Base-by-base conservation (phyloP, 306 rosid genomes). In the Mimosa pudica region DNA sequence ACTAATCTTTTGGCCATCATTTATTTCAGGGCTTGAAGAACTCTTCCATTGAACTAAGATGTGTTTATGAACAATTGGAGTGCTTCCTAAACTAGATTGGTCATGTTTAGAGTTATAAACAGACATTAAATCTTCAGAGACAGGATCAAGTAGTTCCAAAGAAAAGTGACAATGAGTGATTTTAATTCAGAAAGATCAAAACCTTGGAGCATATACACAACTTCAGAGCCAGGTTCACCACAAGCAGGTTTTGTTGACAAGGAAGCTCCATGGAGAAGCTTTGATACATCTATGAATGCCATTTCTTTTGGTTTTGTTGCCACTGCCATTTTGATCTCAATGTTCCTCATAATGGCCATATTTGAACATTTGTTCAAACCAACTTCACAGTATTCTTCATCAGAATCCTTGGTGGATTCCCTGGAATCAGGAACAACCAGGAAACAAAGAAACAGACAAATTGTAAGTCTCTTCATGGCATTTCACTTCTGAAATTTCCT, bases 311-410 rank as follows among this genome's bases (percentile, higher is more conserved):
- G 98, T 33, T 92, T 94, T 85, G 98, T 94, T 84, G 98, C 98
- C 81, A 94, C 98, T 1, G 98, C 98, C 38, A 89, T 94, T 81
- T 83, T 94, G 92, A 84, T 94, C 70, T 92, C 98, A 32, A 94
- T 94, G 97, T 94, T 94, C 83, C 90, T 94, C 41, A 88, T 94
- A 82, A 94, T 94, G 97, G 98, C 98, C 80, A 90, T 94, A 36
- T 92, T 94, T 78, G 98, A 94, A 81, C 98, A 92, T 80, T 78
- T 94, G 64, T 92, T 94, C 63, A 89, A 88, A 85, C 98, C 97
- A 10, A 88, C 74, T n/a, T 83, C 91, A 62, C 75, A 91, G n/a
- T 89, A 74, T 75, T 86, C 97, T 48, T 79, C 92, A 2, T 84
- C 90, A 30, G 84, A 79, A 81, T 84, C 86, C 57, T 66, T 82